Evolutionary conservation across 257 asterid genomes (phyloP).

Genomic region (Nicotiana tabacum): DNA sequence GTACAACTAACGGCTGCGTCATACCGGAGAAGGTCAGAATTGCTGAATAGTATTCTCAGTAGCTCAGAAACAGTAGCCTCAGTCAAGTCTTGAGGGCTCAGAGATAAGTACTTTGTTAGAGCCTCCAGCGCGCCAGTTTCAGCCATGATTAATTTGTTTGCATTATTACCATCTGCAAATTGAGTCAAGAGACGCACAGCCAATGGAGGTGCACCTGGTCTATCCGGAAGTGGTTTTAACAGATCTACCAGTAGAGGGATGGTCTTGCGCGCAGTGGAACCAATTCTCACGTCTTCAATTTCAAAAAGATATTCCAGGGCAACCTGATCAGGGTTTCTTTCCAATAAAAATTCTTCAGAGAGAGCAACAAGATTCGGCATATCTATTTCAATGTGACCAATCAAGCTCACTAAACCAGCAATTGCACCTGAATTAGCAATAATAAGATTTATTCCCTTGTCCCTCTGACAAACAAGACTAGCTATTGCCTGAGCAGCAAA

Average conservation of each 20-base stretch:
- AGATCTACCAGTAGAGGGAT: conserved; percentile 81
- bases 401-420: conserved; percentile 50
- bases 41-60: conserved; percentile 60
- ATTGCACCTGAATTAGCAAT: conserved; percentile 74
- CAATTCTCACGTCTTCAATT: conserved; percentile 67
- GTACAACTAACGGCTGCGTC: conserved; percentile 64
- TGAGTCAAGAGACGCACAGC: conserved; percentile 61
- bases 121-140: conserved; percentile 85
- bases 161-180: conserved; percentile 71
- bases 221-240: conserved; percentile 75
- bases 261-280: conserved; percentile 57
- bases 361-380: conserved; percentile 59
- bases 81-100: conserved; percentile 77
- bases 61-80: conserved; percentile 79
- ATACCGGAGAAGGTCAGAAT: conserved; percentile 51
- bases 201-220: conserved; percentile 80
- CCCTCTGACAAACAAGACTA: conserved; percentile 64
- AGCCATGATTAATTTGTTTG: conserved; percentile 71
- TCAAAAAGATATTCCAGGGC: conserved; percentile 60
- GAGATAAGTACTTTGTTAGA: conserved; percentile 65
- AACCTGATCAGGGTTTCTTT: conserved; percentile 62
- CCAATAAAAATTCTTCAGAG: conserved; percentile 67
- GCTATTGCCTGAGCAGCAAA: conserved; percentile 90
- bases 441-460: conserved; percentile 55
- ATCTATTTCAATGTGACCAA: conserved; percentile 66